phyloP scores from a whole-genome alignment of 1,284 basidiomycete genomes.

The Cryptococcus sp. region DNA sequence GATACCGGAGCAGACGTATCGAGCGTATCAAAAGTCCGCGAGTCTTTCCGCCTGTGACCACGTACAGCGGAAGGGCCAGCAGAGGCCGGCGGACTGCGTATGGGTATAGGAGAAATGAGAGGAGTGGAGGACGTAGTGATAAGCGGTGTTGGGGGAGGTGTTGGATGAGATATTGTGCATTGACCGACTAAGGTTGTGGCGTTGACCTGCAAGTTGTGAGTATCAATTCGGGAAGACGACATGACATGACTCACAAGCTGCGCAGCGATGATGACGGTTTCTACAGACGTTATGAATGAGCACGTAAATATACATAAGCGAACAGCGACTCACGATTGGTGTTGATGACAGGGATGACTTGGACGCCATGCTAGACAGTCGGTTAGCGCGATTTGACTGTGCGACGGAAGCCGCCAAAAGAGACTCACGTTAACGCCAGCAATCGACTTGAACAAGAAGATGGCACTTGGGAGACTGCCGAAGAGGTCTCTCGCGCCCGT shows the following conservation, averaged over 20 bases:
- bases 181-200: constrained; percentile 83
- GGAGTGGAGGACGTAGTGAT: constrained; percentile 11
- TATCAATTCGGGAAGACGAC: not conserved
- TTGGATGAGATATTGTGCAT: constrained; percentile 95
- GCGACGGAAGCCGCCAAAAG: constrained; percentile 56
- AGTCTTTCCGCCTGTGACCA: constrained; percentile 38
- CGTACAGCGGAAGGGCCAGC: constrained; percentile 29
- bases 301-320: too few species aligned
- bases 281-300: constrained; percentile 16
- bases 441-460: constrained; percentile 92
- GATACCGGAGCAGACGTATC: constrained; percentile 29
- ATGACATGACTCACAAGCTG: constrained; percentile 66
- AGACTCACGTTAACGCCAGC: constrained; percentile 61
- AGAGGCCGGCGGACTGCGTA: constrained; percentile 21
- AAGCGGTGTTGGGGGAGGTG: constrained; percentile 46
- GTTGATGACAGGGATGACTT: constrained; percentile 80
- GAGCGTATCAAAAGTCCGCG: constrained; percentile 49
- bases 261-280: constrained; percentile 93
- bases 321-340: constrained; percentile 68
- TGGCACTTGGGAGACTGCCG: constrained; percentile 85
- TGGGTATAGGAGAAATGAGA: constrained; percentile 7
- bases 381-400: not conserved
- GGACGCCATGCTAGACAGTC: constrained; percentile 27
- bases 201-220: constrained; percentile 62
- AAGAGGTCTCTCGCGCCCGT: constrained; percentile 84